Base-by-base conservation (phyloP, 2,329 filamentous ascomycete genomes). In the Nothopassalora personata region DNA sequence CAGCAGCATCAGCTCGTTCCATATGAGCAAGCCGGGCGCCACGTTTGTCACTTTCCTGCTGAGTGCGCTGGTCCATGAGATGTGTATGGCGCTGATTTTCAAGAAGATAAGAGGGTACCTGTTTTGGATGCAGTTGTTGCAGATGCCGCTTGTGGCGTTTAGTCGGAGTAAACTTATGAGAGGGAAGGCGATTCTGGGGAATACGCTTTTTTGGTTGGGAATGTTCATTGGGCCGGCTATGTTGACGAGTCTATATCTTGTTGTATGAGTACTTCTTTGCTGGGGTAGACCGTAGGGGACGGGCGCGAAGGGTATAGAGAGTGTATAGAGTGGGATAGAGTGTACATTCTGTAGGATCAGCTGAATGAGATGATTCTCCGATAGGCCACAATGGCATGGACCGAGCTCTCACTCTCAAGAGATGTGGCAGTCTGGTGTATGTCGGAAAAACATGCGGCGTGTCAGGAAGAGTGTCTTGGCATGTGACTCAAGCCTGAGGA, bases 1-100 rank as follows among this genome's bases (percentile, higher is more conserved):
- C 74, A 85, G 82, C 49, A 88, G 85, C 49, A 91, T 92, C 68
- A 89, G 86, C 1, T 84, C 86, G 9, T 83, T 91, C 72, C 85
- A 85, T 60, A 79, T 91, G 54, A 84, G 85, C 66, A 87, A 86
- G 69, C 81, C 84, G 64, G 84, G 84, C 4, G 89, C 89, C 1
- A 91, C 88, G 0, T 82, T 91, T 54, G 85, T 90, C 48, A 91
- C 88, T 0, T 91, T 91, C 69, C 80, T 90, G 64, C 76, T 91
- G 18, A 87, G 83, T 7, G 87, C 88, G 0, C 81, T 86, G 62
- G 80, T 89, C 19, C 88, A 91, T 68, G 89, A 92, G 72, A 76
- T 91, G 49, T 81, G 91, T 68, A 91, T 91, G 89, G 88, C 86
- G 78, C 89, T 88, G 65, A 79, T 92, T 34, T 92, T 92, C 72